These are phyloP conservation scores for Sphaerosporella brunnea DNA, from an alignment of 495 filamentous ascomycete genomes.

Conservation along the genomic window DNA sequence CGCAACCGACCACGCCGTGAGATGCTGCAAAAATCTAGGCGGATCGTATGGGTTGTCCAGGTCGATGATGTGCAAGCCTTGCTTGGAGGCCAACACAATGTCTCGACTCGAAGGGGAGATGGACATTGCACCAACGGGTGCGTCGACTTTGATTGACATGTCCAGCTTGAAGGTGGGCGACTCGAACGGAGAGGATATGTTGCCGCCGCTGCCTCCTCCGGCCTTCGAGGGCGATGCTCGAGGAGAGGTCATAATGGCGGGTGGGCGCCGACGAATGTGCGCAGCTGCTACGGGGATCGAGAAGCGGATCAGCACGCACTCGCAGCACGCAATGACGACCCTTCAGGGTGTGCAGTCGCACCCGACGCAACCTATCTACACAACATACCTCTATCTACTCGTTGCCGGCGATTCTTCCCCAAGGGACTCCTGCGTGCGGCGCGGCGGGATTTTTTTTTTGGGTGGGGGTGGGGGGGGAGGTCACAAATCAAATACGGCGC, in stretches of 20 bases:
- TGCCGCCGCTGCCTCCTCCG: too few species aligned
- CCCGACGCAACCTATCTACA: too few species aligned
- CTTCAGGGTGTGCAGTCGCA: too few species aligned
- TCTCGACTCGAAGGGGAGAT: constrained; percentile 89
- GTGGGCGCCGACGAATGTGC: neutral
- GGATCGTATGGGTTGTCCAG: constrained; percentile 80
- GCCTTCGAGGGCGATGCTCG: constrained; percentile 14
- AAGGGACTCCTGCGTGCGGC: too few species aligned
- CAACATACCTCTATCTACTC: too few species aligned
- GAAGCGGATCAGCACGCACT: too few species aligned
- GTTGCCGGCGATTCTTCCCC: too few species aligned
- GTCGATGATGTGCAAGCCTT: constrained; percentile 84
- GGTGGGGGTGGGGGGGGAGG: too few species aligned
- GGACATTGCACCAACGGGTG: constrained; percentile 51
- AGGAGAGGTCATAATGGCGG: constrained; percentile 12
- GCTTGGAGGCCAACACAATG: constrained; percentile 72
- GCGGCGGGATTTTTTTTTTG: too few species aligned
- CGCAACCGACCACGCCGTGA: constrained; percentile 87
- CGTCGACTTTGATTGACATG: constrained; percentile 66
- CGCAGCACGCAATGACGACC: too few species aligned
- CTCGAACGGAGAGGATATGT: constrained; percentile 48
- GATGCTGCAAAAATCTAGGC: constrained; percentile 69
- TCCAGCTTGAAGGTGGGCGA: constrained; percentile 77
- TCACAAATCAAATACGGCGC: too few species aligned
- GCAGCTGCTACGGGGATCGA: too few species aligned